Evolutionary conservation across 2,329 filamentous ascomycete genomes (phyloP).

Genomic region (Zalaria sp.): DNA sequence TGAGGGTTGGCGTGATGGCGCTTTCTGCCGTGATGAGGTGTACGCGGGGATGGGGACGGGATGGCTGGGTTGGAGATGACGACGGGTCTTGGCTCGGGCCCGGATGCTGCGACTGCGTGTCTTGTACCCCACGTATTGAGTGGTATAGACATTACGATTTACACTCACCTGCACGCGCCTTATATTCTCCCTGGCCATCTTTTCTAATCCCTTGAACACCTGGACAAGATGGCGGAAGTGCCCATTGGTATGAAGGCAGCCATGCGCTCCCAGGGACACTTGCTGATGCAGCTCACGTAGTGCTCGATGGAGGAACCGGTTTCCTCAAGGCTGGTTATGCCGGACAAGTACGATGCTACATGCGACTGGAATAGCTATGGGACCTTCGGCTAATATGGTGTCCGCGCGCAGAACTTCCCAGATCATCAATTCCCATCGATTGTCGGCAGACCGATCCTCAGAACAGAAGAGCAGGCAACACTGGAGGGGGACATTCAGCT

Average conservation of each 20-base stretch:
- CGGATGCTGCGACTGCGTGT: too few relatives aligned
- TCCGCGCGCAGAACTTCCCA: conserved; percentile 69
- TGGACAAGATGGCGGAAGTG: conserved; percentile 29
- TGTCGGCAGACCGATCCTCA: conserved; percentile 91
- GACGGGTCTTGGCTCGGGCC: too few relatives aligned
- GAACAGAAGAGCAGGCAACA: conserved; percentile 73
- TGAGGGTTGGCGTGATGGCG: too few relatives aligned
- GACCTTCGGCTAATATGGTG: background rate
- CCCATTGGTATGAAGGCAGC: conserved; percentile 28
- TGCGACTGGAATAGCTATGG: background rate
- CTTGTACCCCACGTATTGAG: too few relatives aligned
- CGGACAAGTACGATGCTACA: conserved; percentile 47
- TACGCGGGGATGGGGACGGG: too few relatives aligned
- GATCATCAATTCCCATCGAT: conserved; percentile 98
- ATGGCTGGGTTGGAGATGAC: too few relatives aligned
- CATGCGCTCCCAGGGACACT: background rate
- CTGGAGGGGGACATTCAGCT: conserved; percentile 46
- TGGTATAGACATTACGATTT: too few relatives aligned
- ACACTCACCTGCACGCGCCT: too few relatives aligned
- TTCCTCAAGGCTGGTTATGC: conserved; percentile 99
- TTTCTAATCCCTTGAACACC: background rate
- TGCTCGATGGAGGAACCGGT: conserved; percentile 98
- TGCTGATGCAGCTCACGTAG: conserved; percentile 32
- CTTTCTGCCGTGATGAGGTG: too few relatives aligned
- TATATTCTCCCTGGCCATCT: background rate